A percentile compares a stretch with the other conserved stretches of the same genome.
Conservation (phyloP, 176 grass and related monocot species). For the Stipa capillata region DNA sequence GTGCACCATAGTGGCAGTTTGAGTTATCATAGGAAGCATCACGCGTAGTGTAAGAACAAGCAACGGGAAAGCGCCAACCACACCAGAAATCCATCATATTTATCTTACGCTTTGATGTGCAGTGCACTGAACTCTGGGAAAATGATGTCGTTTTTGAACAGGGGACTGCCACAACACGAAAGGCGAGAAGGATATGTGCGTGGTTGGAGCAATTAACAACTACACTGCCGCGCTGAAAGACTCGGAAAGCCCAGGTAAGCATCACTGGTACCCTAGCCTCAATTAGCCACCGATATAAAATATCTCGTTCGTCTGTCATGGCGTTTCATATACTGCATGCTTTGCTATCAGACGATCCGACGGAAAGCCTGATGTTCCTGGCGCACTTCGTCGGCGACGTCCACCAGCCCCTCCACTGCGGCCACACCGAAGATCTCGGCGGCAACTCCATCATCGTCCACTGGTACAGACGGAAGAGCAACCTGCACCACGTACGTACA, state of each 20-base stretch:
- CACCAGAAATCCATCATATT: neutral
- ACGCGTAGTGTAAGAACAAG: neutral
- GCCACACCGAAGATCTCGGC: constrained; percentile 23
- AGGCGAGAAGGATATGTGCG: constrained; percentile 48
- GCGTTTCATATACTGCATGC: neutral
- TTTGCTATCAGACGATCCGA: constrained; percentile 21
- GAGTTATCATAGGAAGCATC: neutral
- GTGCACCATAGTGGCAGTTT: neutral
- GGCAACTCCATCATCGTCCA: constrained; percentile 43
- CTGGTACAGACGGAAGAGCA: constrained; percentile 54
- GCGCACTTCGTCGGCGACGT: constrained; percentile 65
- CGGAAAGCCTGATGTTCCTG: constrained; percentile 59
- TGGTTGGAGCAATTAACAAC: constrained; percentile 64
- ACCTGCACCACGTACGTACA: constrained; percentile 48
- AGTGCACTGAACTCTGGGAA: too few relatives aligned
- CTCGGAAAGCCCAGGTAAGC: constrained; percentile 25
- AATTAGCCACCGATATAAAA: neutral
- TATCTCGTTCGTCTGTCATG: neutral
- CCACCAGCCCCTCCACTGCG: constrained; percentile 64
- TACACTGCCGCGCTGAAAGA: constrained; percentile 43
- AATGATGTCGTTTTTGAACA: neutral
- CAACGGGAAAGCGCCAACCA: neutral
- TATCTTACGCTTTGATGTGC: too few relatives aligned
- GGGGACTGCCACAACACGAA: constrained; percentile 44
- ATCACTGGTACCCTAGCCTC: neutral